Evolutionary conservation across 202 grass and related monocot species (phyloP), one percentile per base, ranked within the genome.

Genomic region (Digitaria exilis): DNA sequence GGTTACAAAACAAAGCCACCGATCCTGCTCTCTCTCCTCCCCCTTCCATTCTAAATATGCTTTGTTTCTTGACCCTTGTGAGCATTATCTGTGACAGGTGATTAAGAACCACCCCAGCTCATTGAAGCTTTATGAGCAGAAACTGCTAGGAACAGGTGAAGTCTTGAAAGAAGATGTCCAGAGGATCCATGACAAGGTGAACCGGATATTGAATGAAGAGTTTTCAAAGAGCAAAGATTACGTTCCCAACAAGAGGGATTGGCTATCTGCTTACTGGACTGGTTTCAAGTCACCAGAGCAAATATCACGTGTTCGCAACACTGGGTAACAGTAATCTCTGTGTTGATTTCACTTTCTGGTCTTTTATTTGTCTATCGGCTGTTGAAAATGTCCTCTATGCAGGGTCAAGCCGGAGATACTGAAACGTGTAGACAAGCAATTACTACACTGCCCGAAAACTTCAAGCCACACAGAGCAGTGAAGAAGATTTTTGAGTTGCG

Each of bases 261-360:
- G 94, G 94, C 84, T 97, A 17, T 89, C 94, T 1, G 94, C 94
- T 91, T 97, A 91, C 59, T 97, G 94, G 94, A 84, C 88, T 56
- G 94, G 94, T 39, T 97, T 92, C 30, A 97, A 97, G 75, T 86
- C 94, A 54, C 94, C 94, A 22, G 94, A 97, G 85, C 94, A 97
- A 65, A 94, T 97, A 61, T 97, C 92, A 79, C 90, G 92, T 37
- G 66, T n/a, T n/a, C n/a, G n/a, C n/a, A n/a, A n/a, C n/a, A n/a
- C n/a, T n/a, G n/a, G n/a, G n/a, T n/a, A n/a, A n/a, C n/a, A n/a
- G n/a, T n/a, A n/a, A n/a, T n/a, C n/a, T n/a, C n/a, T n/a, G n/a
- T n/a, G n/a, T n/a, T n/a, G n/a, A n/a, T n/a, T n/a, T n/a, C n/a
- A n/a, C n/a, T n/a, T n/a, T n/a, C n/a, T n/a, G n/a, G n/a, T n/a